Evolutionary conservation across 2,329 filamentous ascomycete genomes (phyloP).

Genomic region (Fusarium mexicanum): DNA sequence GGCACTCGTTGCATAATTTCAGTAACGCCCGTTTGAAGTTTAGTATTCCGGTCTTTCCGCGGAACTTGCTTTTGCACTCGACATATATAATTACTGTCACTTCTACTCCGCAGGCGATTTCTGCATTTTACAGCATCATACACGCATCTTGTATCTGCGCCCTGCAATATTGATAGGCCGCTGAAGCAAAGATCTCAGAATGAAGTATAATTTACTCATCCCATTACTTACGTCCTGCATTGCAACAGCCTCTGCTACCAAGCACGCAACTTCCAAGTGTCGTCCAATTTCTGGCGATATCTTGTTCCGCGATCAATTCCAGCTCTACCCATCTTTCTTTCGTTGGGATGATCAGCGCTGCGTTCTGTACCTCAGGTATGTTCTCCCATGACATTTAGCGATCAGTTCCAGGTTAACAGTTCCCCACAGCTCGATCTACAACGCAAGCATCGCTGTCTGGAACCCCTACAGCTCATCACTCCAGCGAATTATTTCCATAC

Average conservation of each 20-base stretch:
- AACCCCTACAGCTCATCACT: background rate
- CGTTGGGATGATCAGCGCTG: background rate
- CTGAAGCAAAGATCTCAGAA: accelerated
- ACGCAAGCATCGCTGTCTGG: background rate
- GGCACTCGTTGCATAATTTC: accelerated
- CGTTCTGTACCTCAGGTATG: background rate
- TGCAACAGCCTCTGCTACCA: accelerated
- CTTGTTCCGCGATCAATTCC: background rate
- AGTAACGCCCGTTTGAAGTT: background rate
- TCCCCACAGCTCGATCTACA: background rate
- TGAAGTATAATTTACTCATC: accelerated
- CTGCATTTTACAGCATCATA: background rate
- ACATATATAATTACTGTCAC: background rate
- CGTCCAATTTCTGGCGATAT: background rate
- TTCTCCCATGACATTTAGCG: accelerated
- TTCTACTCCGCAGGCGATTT: accelerated
- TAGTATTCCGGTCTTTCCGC: background rate
- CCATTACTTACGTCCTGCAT: accelerated
- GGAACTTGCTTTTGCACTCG: accelerated
- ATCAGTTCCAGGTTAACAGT: accelerated
- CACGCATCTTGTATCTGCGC: accelerated
- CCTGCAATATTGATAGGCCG: accelerated
- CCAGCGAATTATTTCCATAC: background rate
- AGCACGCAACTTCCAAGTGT: background rate
- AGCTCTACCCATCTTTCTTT: background rate